Percentiles rank a stretch among this genome's conserved stretches.
Conservation (phyloP, 208 protist species). For the Crithidia thermophila region DNA sequence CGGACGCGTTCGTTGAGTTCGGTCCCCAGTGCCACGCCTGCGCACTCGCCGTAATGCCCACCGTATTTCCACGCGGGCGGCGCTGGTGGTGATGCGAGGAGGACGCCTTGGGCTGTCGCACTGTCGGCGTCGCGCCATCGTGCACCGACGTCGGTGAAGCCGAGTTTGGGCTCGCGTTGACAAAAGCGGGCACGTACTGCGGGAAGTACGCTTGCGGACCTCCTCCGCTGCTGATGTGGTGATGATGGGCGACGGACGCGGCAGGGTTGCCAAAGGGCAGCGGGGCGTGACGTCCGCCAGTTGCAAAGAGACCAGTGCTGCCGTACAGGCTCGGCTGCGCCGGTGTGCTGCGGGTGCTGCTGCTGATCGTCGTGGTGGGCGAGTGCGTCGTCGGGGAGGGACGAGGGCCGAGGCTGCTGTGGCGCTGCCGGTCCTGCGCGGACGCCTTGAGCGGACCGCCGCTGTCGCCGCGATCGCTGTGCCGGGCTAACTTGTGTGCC, state of each 20-base stretch:
- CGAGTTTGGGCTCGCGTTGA: slow-evolving; percentile 3
- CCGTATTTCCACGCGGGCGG: slow-evolving; percentile 11
- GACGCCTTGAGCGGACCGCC: too few species aligned
- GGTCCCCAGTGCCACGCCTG: slow-evolving; percentile 34
- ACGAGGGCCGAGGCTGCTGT: background rate
- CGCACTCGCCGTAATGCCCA: slow-evolving; percentile 11
- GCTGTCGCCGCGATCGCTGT: too few species aligned
- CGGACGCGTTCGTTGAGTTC: too few species aligned
- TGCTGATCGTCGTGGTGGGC: too few species aligned
- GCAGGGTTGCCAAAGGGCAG: slow-evolving; percentile 2
- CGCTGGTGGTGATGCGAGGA: too few species aligned
- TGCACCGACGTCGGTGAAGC: background rate
- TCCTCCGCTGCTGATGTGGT: background rate
- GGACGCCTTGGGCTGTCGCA: too few species aligned
- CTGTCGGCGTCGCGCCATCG: background rate
- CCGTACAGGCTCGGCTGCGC: slow-evolving; percentile 5
- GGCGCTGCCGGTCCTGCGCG: background rate
- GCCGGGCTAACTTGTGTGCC: too few species aligned
- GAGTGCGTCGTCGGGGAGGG: background rate
- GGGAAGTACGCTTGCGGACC: slow-evolving; percentile 11
- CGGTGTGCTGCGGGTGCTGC: slow-evolving; percentile 1
- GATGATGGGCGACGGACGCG: too few species aligned
- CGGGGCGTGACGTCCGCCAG: background rate
- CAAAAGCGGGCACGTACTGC: slow-evolving; percentile 17
- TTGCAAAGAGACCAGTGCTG: slow-evolving; percentile 5